Evolutionary conservation across 345 rosid species (phyloP).

Genomic region (Citrus sp.): DNA sequence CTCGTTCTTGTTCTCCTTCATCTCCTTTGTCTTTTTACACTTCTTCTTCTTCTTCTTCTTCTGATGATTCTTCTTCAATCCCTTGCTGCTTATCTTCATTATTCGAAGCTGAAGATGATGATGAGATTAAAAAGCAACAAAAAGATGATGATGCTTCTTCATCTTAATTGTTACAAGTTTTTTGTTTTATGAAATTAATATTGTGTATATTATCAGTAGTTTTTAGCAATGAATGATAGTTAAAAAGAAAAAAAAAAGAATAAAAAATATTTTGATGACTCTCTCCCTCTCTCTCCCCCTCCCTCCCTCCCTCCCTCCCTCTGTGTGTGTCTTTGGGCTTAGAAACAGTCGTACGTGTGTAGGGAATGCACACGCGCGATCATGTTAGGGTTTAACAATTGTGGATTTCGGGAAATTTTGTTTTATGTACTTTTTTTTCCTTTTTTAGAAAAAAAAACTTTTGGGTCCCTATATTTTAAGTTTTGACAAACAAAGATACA

Average conservation of each 20-base stretch:
- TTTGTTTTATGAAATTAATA: constrained; percentile 7
- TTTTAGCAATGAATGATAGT: constrained; percentile 6
- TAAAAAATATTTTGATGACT: background rate
- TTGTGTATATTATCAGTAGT: constrained; percentile 19
- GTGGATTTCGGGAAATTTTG: background rate
- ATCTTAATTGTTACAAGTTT: constrained; percentile 2
- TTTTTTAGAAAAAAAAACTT: too few species aligned
- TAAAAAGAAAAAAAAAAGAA: background rate
- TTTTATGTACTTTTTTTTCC: too few species aligned
- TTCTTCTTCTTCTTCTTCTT: constrained; percentile 42
- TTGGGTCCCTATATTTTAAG: too few species aligned
- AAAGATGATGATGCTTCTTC: background rate
- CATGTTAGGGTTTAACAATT: background rate
- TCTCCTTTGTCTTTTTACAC: constrained; percentile 60
- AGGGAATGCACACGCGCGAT: background rate
- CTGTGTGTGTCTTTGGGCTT: background rate
- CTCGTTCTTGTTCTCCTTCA: constrained; percentile 35
- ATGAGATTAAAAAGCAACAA: constrained; percentile 19
- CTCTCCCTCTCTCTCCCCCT: background rate
- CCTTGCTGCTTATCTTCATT: constrained; percentile 41
- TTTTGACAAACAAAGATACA: too few species aligned
- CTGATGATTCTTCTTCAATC: constrained; percentile 45
- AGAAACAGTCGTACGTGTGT: background rate
- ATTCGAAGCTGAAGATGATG: constrained; percentile 28
- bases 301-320: too few species aligned